Percentiles rank a stretch among this genome's conserved stretches.
phyloP scores from a whole-genome alignment of 345 rosid species.

The Moringa oleifera region DNA sequence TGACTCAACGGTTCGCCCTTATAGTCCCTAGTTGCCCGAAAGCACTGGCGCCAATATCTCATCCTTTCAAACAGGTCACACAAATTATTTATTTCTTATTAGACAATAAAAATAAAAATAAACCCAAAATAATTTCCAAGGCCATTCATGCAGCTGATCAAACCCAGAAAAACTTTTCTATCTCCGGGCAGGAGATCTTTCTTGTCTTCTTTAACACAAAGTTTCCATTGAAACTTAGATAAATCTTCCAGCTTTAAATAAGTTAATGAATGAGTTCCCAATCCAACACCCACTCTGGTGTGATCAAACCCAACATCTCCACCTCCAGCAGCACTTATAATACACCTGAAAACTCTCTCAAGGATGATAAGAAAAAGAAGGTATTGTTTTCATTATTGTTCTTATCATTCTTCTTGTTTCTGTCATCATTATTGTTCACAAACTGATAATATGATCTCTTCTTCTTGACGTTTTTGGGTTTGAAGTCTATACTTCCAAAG shows the following conservation, averaged over 20 bases:
- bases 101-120: neutral
- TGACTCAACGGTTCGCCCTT: constrained; percentile 15
- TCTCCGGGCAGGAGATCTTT: constrained; percentile 10
- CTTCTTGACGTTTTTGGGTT: neutral
- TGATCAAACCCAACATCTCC: constrained; percentile 26
- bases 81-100: constrained; percentile 5
- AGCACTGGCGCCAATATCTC: constrained; percentile 66
- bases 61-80: constrained; percentile 36
- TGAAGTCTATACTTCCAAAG: constrained; percentile 64
- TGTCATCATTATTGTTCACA: neutral
- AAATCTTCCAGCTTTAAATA: neutral
- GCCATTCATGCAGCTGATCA: constrained; percentile 2
- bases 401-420: neutral
- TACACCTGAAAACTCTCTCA: constrained; percentile 23
- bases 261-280: constrained; percentile 26
- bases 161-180: constrained; percentile 13
- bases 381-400: constrained; percentile 25
- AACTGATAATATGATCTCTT: neutral
- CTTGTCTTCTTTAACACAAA: neutral
- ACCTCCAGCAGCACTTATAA: neutral
- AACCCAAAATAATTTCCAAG: constrained; percentile 6
- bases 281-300: constrained; percentile 18
- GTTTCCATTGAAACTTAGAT: neutral
- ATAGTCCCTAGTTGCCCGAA: constrained; percentile 31
- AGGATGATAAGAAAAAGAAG: constrained; percentile 72